phyloP scores from a whole-genome alignment of 2,329 filamentous ascomycete genomes.

The Talaromyces piceae region DNA sequence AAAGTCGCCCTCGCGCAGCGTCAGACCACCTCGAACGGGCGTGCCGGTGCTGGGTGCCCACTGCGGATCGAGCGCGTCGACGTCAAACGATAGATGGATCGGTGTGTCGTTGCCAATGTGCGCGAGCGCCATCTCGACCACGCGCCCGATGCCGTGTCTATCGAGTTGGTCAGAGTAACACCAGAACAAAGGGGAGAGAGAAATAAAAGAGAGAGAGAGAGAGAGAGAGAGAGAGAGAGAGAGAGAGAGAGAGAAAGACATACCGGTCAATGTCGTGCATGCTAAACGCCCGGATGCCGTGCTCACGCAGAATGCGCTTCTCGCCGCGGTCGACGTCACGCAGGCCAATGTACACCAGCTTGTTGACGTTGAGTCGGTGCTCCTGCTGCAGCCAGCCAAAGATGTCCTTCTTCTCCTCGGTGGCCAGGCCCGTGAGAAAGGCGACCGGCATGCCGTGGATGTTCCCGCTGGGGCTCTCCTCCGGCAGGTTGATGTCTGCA shows the following conservation, averaged over 20 bases:
- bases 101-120: slow-evolving; percentile 93
- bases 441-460: slow-evolving; percentile 97
- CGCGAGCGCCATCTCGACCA: slow-evolving; percentile 96
- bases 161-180: background rate
- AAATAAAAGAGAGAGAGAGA: background rate
- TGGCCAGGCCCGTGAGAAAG: slow-evolving; percentile 80
- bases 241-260: slow-evolving; percentile 18
- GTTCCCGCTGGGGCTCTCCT: slow-evolving; percentile 83
- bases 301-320: slow-evolving; percentile 81
- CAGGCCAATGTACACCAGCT: slow-evolving; percentile 94
- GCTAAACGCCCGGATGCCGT: slow-evolving; percentile 91
- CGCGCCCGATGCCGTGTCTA: slow-evolving; percentile 84
- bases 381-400: slow-evolving; percentile 80
- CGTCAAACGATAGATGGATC: slow-evolving; percentile 94
- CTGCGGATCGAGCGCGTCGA: slow-evolving; percentile 91
- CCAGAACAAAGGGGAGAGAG: background rate
- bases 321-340: slow-evolving; percentile 88
- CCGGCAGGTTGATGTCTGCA: slow-evolving; percentile 94
- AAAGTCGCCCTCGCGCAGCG: slow-evolving; percentile 90
- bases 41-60: slow-evolving; percentile 96
- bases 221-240: slow-evolving; percentile 8
- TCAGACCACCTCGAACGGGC: slow-evolving; percentile 85
- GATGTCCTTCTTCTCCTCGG: slow-evolving; percentile 64
- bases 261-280: slow-evolving; percentile 97
- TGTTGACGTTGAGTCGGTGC: slow-evolving; percentile 57